These are phyloP conservation scores for Nepenthes alata DNA, from an alignment of 179 eudicot genomes.

Conservation along the genomic window DNA sequence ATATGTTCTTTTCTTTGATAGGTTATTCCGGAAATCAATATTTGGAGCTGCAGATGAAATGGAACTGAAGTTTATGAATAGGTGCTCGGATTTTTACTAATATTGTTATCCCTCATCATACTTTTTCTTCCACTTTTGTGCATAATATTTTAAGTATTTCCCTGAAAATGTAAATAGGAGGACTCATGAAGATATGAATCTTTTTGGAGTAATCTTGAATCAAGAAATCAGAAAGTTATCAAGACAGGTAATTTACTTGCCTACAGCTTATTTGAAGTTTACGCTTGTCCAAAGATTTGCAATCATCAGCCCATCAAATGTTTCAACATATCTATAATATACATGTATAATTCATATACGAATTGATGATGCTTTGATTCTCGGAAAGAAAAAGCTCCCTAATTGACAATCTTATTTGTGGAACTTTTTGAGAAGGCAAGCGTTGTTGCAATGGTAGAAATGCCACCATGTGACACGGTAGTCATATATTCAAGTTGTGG, in stretches of 20 bases:
- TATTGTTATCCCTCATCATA: neutral
- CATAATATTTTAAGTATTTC: neutral
- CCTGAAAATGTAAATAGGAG: conserved; percentile 38
- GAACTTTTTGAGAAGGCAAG: no score
- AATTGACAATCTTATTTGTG: no score
- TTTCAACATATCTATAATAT: no score
- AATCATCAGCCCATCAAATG: no score
- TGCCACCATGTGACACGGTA: no score
- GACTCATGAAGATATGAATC: conserved; percentile 79
- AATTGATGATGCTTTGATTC: no score
- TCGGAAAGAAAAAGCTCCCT: no score
- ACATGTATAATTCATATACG: no score
- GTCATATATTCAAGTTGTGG: no score
- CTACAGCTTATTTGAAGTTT: neutral
- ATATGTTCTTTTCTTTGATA: conserved; percentile 11
- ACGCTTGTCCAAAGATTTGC: no score
- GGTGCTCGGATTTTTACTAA: conserved; percentile 22
- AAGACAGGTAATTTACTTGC: conserved; percentile 41
- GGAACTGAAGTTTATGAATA: conserved; percentile 83
- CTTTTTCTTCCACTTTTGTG: conserved; percentile 2
- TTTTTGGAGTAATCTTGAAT: conserved; percentile 68
- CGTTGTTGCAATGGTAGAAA: no score
- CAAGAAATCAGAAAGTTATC: conserved; percentile 82
- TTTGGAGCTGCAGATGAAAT: conserved; percentile 94
- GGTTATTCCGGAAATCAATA: conserved; percentile 70